Evolutionary conservation across 306 rosid genomes (phyloP).

Genomic region (Quercus alba): DNA sequence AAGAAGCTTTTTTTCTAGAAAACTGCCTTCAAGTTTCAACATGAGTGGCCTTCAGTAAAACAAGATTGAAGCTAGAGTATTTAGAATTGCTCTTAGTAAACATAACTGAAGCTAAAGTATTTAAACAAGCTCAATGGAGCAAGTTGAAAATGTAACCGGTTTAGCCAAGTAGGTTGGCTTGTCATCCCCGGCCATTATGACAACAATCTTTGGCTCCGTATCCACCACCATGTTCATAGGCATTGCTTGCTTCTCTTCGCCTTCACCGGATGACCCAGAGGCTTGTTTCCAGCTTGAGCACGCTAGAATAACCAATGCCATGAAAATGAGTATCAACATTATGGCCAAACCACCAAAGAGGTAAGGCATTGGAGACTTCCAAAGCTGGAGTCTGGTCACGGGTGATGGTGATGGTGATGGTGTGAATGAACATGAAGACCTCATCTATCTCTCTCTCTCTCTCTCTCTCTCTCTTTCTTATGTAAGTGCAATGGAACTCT

Average conservation of each 20-base stretch:
- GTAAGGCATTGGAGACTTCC: slow-evolving; percentile 82
- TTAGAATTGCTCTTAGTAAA: neutral
- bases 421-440: slow-evolving; percentile 26
- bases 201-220: slow-evolving; percentile 32
- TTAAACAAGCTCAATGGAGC: neutral
- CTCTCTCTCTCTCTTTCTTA: neutral
- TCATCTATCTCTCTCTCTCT: slow-evolving; percentile 15
- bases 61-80: no score
- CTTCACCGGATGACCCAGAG: slow-evolving; percentile 13
- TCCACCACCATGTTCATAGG: neutral
- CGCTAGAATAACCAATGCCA: slow-evolving; percentile 60
- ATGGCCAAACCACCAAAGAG: slow-evolving; percentile 67
- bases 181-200: slow-evolving; percentile 56
- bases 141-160: neutral
- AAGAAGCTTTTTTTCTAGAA: neutral
- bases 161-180: slow-evolving; percentile 44
- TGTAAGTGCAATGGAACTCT: neutral
- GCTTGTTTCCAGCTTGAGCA: slow-evolving; percentile 50
- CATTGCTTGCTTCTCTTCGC: slow-evolving; percentile 7
- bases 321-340: slow-evolving; percentile 51
- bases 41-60: neutral
- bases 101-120: neutral
- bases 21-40: neutral
- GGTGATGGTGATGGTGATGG: slow-evolving; percentile 39
- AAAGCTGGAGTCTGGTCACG: slow-evolving; percentile 18